Evolutionary conservation across 805 yeast genomes (phyloP), one percentile per base, ranked within the genome.

Genomic region (Jamesozyma piceae): DNA sequence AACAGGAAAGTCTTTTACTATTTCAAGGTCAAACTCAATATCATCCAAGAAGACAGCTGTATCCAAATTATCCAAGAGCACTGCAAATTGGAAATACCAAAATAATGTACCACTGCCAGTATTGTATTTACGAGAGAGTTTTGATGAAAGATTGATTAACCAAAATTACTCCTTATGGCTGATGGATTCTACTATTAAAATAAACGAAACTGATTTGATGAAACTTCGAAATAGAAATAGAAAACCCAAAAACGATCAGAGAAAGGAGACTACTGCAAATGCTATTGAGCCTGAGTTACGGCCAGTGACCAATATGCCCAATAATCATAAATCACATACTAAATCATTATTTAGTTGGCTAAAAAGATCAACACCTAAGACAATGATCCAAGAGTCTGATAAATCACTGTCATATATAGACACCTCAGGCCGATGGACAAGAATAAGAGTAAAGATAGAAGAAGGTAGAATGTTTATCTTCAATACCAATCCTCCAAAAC

Each of bases 401-500:
- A 41, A 44, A 8, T 46, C 53, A 19, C 40, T 49, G 31, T 52
- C 60, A n/a, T 53, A 52, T 36, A 42, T 58, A 8, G 57, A 53
- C 15, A 46, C 39, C 21, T 37, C 47, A 9, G 39, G 56, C 2
- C 42, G 40, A 34, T 56, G 62, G 61, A 31, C 37, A 4, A 49
- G 41, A 14, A 50, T 54, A 5, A 49, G 54, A 22, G 37, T 58
- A 19, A 46, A 54, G 22, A 43, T 58, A 1, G 28, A 32, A 11
- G 62, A 60, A 39, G 64, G 63, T 11, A 47, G 64, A 17, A 43
- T 60, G 29, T 56, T 47, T 39, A 44, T 60, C 3, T 55, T 53
- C 42, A 18, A 26, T 18, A 9, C 18, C 4, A 35, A 6, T 35
- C n/a, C n/a, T 6, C 5, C 15, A 18, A 9, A 30, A 11, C 17